These are phyloP conservation scores for Zygoascus sp. DNA, from an alignment of 1,139 yeast genomes.

Conservation along the genomic window DNA sequence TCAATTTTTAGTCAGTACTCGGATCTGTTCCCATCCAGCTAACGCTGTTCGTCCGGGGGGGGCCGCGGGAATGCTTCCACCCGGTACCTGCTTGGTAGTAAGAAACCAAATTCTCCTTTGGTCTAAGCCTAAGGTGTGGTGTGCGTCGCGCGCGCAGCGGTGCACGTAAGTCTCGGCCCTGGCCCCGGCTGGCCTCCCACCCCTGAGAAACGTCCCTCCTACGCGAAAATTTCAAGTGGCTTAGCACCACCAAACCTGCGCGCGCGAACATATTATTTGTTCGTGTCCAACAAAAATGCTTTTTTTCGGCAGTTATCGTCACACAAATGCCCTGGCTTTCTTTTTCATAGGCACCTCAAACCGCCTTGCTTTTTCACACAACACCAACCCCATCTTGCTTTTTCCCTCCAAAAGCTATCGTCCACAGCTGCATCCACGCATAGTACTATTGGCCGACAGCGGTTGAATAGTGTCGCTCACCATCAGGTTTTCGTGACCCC, in stretches of 20 bases:
- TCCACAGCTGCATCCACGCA: neutral
- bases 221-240: too few species aligned
- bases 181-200: too few species aligned
- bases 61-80: too few species aligned
- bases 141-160: too few species aligned
- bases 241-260: neutral
- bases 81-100: too few species aligned
- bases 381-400: neutral
- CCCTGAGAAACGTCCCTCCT: too few species aligned
- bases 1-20: too few species aligned
- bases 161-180: too few species aligned
- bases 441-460: conserved; percentile 1
- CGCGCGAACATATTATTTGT: neutral
- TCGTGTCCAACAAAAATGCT: neutral
- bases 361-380: conserved; percentile 2
- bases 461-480: neutral
- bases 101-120: too few species aligned
- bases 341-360: conserved; percentile 1
- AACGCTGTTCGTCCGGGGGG: too few species aligned
- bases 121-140: too few species aligned
- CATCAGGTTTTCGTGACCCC: conserved; percentile 5
- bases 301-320: conserved; percentile 1
- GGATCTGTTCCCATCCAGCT: too few species aligned
- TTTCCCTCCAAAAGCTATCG: neutral
- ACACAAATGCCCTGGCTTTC: neutral